Evolutionary conservation across 2,329 filamentous ascomycete species (phyloP), one percentile per base, ranked within the genome.

Genomic region (Pseudogymnoascus sp.): DNA sequence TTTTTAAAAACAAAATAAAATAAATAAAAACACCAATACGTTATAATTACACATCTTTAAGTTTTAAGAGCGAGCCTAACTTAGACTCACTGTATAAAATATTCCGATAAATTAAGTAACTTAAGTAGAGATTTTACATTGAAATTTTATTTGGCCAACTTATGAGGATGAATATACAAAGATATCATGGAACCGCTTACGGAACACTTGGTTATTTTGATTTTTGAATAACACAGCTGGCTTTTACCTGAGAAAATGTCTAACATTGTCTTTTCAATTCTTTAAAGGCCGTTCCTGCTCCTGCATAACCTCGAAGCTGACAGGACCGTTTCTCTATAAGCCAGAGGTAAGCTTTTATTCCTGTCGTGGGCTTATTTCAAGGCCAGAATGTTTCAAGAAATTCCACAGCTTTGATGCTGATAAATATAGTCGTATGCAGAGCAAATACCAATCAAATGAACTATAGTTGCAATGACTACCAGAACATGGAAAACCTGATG

Each of bases 401-500:
- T 39, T 39, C n/a, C 13, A 42, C 60, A 61, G 12, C 13, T 35
- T 25, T 15, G 45, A 58, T 61, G 39, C 9, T 39, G 25, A 37
- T 62, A 60, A 55, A 27, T 39, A 60, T 62, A 65, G 45, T 65
- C 63, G 52, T 45, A 65, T 5, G 64, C 61, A 12, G 60, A 35
- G 27, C 65, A 15, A 8, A 63, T 29, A 12, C 64, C 64, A 4
- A 21, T 45, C 29, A 67, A 62, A 31, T 67, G 66, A 3, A 61
- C 60, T 10, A 61, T 45, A 37, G 59, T 29, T n/a, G 61, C 66
- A 10, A 59, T 40, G 4, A 65, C 66, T 10, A 65, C 64, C n/a
- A 67, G 29, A 1, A 68, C 39, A 61, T 70, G 67, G 55, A 69
- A 70, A 5, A 70, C 65, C 31, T 67, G 63, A 59, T 70, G 68